phyloP scores from a whole-genome alignment of 768 basidiomycete species.

The Serendipita vermifera region DNA sequence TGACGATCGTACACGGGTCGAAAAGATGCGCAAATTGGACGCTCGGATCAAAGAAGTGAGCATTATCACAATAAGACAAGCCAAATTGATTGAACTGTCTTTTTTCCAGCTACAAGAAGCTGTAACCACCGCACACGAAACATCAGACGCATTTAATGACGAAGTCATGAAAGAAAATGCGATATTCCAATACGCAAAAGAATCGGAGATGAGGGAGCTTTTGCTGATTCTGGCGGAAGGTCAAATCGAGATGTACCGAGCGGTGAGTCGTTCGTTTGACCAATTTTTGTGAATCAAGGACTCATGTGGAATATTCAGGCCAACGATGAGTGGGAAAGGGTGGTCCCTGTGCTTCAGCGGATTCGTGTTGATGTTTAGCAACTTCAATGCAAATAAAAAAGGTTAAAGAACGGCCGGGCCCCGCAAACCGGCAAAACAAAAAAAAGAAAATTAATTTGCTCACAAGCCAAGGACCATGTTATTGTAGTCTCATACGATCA shows the following conservation, averaged over 20 bases:
- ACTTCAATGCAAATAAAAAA: background rate
- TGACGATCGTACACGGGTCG: slow-evolving; percentile 83
- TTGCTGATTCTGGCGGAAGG: slow-evolving; percentile 80
- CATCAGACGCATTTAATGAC: slow-evolving; percentile 91
- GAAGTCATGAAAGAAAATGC: slow-evolving; percentile 86
- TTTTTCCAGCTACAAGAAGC: slow-evolving; percentile 76
- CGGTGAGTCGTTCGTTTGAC: slow-evolving; percentile 33
- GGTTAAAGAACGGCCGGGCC: no score
- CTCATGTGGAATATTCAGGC: slow-evolving; percentile 37
- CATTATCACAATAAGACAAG: background rate
- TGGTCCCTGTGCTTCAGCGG: slow-evolving; percentile 85
- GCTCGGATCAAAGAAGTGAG: slow-evolving; percentile 87
- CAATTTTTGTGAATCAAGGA: slow-evolving; percentile 7
- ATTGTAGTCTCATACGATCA: background rate
- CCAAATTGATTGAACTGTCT: background rate
- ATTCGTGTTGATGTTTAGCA: slow-evolving; percentile 79
- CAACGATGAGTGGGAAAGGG: slow-evolving; percentile 96
- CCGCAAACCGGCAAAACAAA: no score
- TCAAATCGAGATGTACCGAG: slow-evolving; percentile 88
- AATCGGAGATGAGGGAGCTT: slow-evolving; percentile 96
- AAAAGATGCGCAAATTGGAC: slow-evolving; percentile 88
- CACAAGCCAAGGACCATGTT: background rate
- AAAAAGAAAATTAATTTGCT: background rate
- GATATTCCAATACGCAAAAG: slow-evolving; percentile 80
- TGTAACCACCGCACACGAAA: slow-evolving; percentile 88